A percentile compares a stretch with the other conserved stretches of the same genome.
Evolutionary conservation across 305 asterid genomes (phyloP).

Genomic region (Fraxinus albicans): DNA sequence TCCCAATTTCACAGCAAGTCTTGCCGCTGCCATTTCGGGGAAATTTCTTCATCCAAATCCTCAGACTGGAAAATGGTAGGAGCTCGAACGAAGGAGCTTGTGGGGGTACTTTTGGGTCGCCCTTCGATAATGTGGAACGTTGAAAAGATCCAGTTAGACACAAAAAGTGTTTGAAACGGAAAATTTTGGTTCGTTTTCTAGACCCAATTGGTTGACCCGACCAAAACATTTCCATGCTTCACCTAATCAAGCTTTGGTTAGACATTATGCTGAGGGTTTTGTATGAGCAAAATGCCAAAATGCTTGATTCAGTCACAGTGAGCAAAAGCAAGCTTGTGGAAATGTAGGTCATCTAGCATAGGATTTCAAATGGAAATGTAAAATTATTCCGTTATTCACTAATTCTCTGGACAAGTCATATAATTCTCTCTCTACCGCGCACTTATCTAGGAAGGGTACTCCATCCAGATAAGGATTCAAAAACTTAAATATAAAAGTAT

Average conservation of each 20-base stretch:
- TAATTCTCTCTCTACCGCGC: background rate
- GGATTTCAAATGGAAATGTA: background rate
- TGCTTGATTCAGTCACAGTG: background rate
- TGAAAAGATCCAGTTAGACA: background rate
- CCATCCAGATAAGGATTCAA: background rate
- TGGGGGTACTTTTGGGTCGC: background rate
- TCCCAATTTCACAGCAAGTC: conserved; percentile 65
- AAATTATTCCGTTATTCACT: background rate
- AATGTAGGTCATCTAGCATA: background rate
- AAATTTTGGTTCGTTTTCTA: background rate
- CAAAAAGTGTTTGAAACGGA: background rate
- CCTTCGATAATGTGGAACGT: background rate
- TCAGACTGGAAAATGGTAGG: conserved; percentile 34
- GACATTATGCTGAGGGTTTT: background rate
- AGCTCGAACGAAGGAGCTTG: background rate
- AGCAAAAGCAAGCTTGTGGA: background rate
- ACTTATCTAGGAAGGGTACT: background rate
- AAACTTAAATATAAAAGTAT: background rate
- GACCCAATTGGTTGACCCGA: background rate
- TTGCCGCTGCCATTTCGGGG: conserved; percentile 76
- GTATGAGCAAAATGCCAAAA: background rate
- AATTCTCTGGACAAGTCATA: background rate
- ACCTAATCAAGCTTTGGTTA: background rate
- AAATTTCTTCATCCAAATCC: conserved; percentile 49
- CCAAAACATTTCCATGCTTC: background rate